Base-by-base conservation (phyloP, 2,329 filamentous ascomycete genomes). In the Arthrobotrys sphaeroides region DNA sequence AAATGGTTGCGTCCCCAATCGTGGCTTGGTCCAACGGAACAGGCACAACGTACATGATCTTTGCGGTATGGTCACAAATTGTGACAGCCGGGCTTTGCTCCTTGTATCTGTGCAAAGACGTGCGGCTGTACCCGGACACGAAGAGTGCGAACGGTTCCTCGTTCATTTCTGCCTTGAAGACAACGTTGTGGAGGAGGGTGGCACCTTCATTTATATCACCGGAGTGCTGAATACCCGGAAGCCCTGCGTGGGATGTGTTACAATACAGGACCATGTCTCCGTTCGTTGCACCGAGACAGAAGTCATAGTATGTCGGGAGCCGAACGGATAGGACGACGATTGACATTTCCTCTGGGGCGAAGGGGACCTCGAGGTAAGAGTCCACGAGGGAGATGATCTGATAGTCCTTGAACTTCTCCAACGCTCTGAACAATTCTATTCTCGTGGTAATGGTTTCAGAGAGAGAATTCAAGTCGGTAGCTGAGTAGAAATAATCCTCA, bases 401-500 rank as follows among this genome's bases (percentile, higher is more conserved):
- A 61, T 70, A 80, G 67, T 4, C 72, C 36, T 38, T 64, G 59
- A 60, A 73, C 53, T 59, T 67, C 67, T 78, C 60, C 13, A 80
- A 49, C 28, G 62, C 36, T 7, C 51, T 51, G 60, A 78, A 80
- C 9, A 55, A 31, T 9, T 77, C 73, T 78, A 80, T 79, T 45
- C 79, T 69, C 18, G 40, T 57, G 33, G 78, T 68, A 13, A 80
- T 76, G 0, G 68, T 77, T 36, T 80, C 78, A 13, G 78, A 79
- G 20, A 80, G 77, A 3, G 76, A 78, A 22, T 79, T 79, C 40
- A 80, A 65, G 49, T 80, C 79, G 5, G 79, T 78, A 5, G 79
- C 79, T 49, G 79, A 80, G 70, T 78, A 79, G 51, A 80, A 80
- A 40, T 64, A 78, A 28, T 78, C 76, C 24, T 80, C 79, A n/a